A percentile compares a stretch with the other conserved stretches of the same genome.
These are phyloP conservation scores for Trichoderma parareesei DNA, from an alignment of 495 filamentous ascomycete species.

Conservation along the genomic window DNA sequence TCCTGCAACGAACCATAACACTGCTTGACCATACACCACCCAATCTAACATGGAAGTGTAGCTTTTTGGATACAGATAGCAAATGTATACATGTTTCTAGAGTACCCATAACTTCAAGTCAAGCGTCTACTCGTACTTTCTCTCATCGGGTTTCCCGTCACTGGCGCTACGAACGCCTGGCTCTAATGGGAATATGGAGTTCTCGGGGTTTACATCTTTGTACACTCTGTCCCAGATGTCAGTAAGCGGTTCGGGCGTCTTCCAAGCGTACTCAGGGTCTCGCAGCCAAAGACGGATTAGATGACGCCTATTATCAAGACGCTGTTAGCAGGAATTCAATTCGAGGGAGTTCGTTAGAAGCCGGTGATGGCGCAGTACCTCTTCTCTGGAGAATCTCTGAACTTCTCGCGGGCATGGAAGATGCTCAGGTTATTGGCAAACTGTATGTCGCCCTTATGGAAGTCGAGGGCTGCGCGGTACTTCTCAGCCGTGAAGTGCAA, in stretches of 20 bases:
- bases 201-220: constrained; percentile 39
- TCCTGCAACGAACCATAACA: too few species aligned
- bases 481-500: constrained; percentile 54
- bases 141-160: constrained; percentile 19
- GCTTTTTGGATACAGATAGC: neutral
- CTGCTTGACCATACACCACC: too few species aligned
- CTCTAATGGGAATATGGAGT: constrained; percentile 47
- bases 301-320: constrained; percentile 38
- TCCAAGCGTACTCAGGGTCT: constrained; percentile 48
- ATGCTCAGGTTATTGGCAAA: constrained; percentile 46
- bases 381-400: constrained; percentile 37
- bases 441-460: constrained; percentile 47
- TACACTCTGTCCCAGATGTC: constrained; percentile 47
- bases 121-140: neutral
- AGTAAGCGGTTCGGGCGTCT: constrained; percentile 38
- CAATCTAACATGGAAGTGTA: neutral
- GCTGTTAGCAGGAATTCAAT: neutral
- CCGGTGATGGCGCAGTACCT: constrained; percentile 28
- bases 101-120: neutral
- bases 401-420: constrained; percentile 43
- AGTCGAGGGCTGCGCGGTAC: constrained; percentile 42
- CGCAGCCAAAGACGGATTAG: constrained; percentile 51
- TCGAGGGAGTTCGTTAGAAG: neutral
- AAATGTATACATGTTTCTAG: neutral
- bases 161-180: constrained; percentile 37